A percentile compares a stretch with the other conserved stretches of the same genome.
Evolutionary conservation across 208 protist species (phyloP).

Genomic region (Wallacemonas sp.): DNA sequence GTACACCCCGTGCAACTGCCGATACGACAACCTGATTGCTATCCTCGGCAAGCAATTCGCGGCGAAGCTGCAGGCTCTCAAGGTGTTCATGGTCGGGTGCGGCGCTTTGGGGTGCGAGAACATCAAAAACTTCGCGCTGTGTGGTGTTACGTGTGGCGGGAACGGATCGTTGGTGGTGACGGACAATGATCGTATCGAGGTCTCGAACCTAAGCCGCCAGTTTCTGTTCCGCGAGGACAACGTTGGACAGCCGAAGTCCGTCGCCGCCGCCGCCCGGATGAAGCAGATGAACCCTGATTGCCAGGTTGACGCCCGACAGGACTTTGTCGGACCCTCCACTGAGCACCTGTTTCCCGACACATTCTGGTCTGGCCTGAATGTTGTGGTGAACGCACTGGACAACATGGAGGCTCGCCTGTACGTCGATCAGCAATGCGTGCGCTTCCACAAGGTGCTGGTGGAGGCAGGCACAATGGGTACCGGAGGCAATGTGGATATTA

Average conservation of each 20-base stretch:
- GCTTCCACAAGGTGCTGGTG: conserved; percentile 97
- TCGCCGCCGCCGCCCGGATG: conserved; percentile 89
- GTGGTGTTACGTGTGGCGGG: conserved; percentile 93
- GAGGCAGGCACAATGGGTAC: conserved; percentile 99
- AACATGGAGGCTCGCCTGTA: conserved; percentile 98
- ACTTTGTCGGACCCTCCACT: conserved; percentile 94
- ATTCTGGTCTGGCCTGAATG: conserved; percentile 96
- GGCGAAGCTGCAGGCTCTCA: conserved; percentile 55
- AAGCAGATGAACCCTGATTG: conserved; percentile 95
- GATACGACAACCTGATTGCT: conserved; percentile 78
- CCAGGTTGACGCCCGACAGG: conserved; percentile 76
- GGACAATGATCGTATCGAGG: conserved; percentile 99
- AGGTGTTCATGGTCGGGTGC: conserved; percentile 97
- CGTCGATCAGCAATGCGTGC: conserved; percentile 95
- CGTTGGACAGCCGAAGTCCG: conserved; percentile 96
- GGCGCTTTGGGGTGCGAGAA: conserved; percentile 99
- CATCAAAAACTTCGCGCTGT: conserved; percentile 99
- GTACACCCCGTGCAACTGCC: conserved; percentile 40
- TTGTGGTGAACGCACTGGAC: conserved; percentile 99
- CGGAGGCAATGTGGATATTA: conserved; percentile 97
- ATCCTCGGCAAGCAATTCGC: conserved; percentile 79
- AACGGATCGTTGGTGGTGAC: conserved; percentile 94
- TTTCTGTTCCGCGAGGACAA: conserved; percentile 99
- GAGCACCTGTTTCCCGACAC: conserved; percentile 95
- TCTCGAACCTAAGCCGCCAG: conserved; percentile 99